phyloP scores from a whole-genome alignment of 2,329 filamentous ascomycete species.

The Monosporascus sp. region DNA sequence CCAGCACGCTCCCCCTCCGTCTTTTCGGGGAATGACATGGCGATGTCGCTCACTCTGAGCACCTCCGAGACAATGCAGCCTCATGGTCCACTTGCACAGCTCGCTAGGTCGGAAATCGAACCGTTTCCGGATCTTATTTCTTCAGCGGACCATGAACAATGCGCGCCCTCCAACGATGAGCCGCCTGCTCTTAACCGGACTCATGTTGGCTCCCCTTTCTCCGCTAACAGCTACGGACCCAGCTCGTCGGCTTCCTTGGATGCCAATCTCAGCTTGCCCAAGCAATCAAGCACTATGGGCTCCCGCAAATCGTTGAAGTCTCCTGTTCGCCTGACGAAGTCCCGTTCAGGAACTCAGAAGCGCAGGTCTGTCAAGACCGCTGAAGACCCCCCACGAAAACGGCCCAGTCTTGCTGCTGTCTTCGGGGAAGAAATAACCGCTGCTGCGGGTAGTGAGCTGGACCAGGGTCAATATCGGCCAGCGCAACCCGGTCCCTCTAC shows the following conservation, averaged over 20 bases:
- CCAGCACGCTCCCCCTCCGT: slow-evolving; percentile 41
- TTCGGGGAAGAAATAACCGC: slow-evolving; percentile 35
- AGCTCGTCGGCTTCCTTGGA: slow-evolving; percentile 49
- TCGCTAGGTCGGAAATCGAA: slow-evolving; percentile 42
- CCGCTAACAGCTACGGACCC: slow-evolving; percentile 55
- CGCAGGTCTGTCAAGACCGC: slow-evolving; percentile 45
- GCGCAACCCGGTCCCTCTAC: background rate
- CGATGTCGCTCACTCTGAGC: slow-evolving; percentile 56
- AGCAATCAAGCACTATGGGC: slow-evolving; percentile 45
- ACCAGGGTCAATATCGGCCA: slow-evolving; percentile 2
- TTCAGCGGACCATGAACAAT: slow-evolving; percentile 2
- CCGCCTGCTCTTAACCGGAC: slow-evolving; percentile 20
- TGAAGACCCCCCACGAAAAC: slow-evolving; percentile 43
- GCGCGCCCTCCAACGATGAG: slow-evolving; percentile 3
- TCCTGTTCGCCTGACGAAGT: slow-evolving; percentile 45
- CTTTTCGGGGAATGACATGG: slow-evolving; percentile 58
- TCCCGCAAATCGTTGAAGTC: slow-evolving; percentile 47
- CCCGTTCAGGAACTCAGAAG: slow-evolving; percentile 50
- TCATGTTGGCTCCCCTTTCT: slow-evolving; percentile 51
- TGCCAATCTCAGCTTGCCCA: slow-evolving; percentile 32
- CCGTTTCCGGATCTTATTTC: slow-evolving; percentile 11
- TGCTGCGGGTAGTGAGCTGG: background rate
- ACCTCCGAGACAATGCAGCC: slow-evolving; percentile 62
- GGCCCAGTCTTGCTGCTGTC: slow-evolving; percentile 50
- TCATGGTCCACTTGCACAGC: slow-evolving; percentile 54